Evolutionary conservation across 345 rosid genomes (phyloP).

Genomic region (Bruguiera sexangula): DNA sequence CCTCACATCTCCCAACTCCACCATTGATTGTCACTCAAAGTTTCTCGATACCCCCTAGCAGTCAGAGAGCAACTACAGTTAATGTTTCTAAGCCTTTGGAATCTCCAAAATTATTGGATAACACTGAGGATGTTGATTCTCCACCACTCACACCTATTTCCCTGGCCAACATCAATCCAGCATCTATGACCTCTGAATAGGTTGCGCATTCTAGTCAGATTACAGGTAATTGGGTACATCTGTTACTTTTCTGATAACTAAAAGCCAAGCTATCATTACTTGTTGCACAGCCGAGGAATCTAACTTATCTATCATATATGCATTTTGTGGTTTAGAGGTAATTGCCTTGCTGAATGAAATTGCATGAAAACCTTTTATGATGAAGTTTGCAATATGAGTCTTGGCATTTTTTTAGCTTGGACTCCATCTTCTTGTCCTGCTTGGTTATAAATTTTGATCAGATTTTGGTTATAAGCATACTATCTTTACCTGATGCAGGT

Average conservation of each 20-base stretch:
- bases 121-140: constrained; percentile 47
- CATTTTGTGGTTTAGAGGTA: too few species aligned
- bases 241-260: too few species aligned
- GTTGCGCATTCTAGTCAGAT: constrained; percentile 51
- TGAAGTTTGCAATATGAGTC: not conserved
- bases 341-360: too few species aligned
- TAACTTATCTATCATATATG: too few species aligned
- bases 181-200: constrained; percentile 33
- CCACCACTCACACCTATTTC: constrained; percentile 82
- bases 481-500: constrained; percentile 30
- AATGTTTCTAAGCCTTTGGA: constrained; percentile 42
- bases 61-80: constrained; percentile 58
- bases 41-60: constrained; percentile 78
- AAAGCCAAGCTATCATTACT: too few species aligned
- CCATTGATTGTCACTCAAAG: constrained; percentile 63
- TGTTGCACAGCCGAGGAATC: too few species aligned
- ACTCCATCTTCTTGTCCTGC: not conserved
- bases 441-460: not conserved
- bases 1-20: constrained; percentile 80
- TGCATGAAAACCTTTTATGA: too few species aligned
- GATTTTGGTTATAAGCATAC: not conserved
- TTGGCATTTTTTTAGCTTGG: not conserved
- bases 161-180: constrained; percentile 39
- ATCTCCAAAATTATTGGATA: constrained; percentile 35
- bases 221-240: constrained; percentile 49